Evolutionary conservation across 1,284 basidiomycete genomes (phyloP).

Genomic region (Apiotrichum veenhuisii): DNA sequence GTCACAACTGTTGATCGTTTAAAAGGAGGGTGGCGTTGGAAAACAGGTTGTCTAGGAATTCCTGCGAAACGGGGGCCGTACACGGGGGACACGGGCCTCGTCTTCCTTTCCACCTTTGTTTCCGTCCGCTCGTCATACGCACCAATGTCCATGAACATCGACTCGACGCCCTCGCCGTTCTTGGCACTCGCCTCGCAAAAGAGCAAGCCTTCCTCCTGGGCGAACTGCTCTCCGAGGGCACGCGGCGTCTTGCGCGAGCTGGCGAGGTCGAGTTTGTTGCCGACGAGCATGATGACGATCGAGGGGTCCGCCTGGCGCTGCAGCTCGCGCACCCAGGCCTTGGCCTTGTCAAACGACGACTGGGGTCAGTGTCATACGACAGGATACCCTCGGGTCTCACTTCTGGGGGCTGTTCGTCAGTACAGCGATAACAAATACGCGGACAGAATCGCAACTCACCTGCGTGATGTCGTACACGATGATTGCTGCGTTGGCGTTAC

Average conservation of each 20-base stretch:
- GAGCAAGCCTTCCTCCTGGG: conserved; percentile 89
- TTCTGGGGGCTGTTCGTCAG: conserved; percentile 32
- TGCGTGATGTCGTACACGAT: conserved; percentile 98
- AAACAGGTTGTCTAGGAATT: not conserved
- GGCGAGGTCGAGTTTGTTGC: conserved; percentile 87
- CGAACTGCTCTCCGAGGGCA: conserved; percentile 87
- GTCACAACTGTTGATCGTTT: not conserved
- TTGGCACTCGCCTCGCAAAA: conserved; percentile 97
- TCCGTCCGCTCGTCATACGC: not conserved
- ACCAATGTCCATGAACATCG: conserved; percentile 78
- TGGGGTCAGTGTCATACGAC: conserved; percentile 20
- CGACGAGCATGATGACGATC: conserved; percentile 91
- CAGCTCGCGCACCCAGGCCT: conserved; percentile 92
- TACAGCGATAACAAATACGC: no score
- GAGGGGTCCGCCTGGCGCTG: conserved; percentile 96
- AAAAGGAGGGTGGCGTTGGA: not conserved
- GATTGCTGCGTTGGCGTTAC: conserved; percentile 96
- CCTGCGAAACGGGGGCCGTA: no score
- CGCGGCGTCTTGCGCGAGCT: conserved; percentile 67
- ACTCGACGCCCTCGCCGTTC: conserved; percentile 81
- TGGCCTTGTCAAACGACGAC: conserved; percentile 84
- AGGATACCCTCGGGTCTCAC: conserved; percentile 17
- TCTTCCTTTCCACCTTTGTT: no score
- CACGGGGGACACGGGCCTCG: no score
- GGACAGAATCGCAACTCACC: conserved; percentile 22